Evolutionary conservation across 2,329 filamentous ascomycete genomes (phyloP).

Genomic region (Colletotrichum tamarilloi): DNA sequence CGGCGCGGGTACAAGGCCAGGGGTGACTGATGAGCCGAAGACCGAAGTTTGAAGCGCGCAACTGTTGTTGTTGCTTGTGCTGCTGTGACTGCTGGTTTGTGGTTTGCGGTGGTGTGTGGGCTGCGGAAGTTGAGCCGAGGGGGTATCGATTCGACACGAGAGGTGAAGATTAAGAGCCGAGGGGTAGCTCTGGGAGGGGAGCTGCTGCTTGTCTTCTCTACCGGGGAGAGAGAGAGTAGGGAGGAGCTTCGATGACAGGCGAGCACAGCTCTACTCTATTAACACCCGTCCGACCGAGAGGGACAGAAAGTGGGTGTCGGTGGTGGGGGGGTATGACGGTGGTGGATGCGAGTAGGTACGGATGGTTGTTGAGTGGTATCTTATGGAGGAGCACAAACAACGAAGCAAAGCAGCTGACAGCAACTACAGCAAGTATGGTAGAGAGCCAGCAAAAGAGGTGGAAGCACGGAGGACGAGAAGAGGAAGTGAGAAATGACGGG

Average conservation of each 20-base stretch:
- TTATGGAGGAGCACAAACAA: conserved; percentile 13
- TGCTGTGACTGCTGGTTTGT: too few species aligned
- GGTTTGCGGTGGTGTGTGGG: conserved; percentile 6
- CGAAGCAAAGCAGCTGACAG: neutral
- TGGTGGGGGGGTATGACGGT: conserved; percentile 19
- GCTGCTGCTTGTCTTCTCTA: conserved; percentile 9
- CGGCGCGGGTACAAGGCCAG: conserved; percentile 26
- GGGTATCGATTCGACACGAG: conserved; percentile 8
- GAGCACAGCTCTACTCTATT: conserved; percentile 30
- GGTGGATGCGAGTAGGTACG: conserved; percentile 16
- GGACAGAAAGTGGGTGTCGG: conserved; percentile 24
- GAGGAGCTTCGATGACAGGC: conserved; percentile 24
- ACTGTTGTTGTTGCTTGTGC: neutral
- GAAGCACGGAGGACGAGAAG: conserved; percentile 12
- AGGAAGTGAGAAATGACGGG: conserved; percentile 5
- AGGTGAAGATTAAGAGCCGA: conserved; percentile 1
- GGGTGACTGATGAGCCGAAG: conserved; percentile 30
- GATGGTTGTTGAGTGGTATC: neutral
- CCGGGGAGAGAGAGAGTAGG: neutral
- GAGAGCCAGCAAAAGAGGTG: neutral
- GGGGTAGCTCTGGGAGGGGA: conserved; percentile 1
- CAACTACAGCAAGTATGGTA: conserved; percentile 1
- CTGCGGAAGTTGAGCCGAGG: conserved; percentile 13
- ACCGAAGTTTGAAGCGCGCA: conserved; percentile 17
- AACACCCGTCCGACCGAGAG: conserved; percentile 30